phyloP scores from a whole-genome alignment of 352 stramenopile genomes.

The Pythium chondricola region DNA sequence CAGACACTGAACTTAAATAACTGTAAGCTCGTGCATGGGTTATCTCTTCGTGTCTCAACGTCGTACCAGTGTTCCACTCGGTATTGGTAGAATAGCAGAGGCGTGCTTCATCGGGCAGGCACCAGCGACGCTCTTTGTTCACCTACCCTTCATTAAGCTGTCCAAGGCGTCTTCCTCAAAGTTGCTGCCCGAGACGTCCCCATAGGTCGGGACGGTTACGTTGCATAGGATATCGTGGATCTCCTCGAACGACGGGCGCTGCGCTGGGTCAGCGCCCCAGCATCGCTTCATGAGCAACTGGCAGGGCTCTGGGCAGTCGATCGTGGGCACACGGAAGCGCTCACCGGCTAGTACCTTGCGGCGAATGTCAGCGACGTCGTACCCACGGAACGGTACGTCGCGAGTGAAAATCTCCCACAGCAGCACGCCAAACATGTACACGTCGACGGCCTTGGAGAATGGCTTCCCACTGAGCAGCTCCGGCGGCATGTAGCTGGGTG shows the following conservation, averaged over 20 bases:
- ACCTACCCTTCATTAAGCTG: constrained; percentile 1
- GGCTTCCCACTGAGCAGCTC: constrained; percentile 76
- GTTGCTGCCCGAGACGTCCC: constrained; percentile 17
- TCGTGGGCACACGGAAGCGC: constrained; percentile 64
- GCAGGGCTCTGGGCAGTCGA: constrained; percentile 55
- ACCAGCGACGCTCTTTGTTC: no score
- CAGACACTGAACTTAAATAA: no score
- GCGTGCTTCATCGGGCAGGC: no score
- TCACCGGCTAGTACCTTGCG: constrained; percentile 64
- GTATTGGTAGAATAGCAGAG: no score
- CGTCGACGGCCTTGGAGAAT: constrained; percentile 89
- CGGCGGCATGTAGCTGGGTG: constrained; percentile 86
- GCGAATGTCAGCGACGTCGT: constrained; percentile 66
- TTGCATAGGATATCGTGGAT: constrained; percentile 38
- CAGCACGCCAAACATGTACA: constrained; percentile 91
- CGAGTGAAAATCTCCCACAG: constrained; percentile 87
- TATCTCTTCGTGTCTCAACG: no score
- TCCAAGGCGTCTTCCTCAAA: constrained; percentile 58
- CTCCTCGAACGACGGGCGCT: constrained; percentile 52
- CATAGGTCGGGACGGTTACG: constrained; percentile 23
- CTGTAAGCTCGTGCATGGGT: no score
- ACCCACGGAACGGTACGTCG: constrained; percentile 72
- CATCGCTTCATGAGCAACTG: constrained; percentile 62
- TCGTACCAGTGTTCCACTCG: no score
- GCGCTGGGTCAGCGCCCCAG: constrained; percentile 50